Evolutionary conservation across 805 yeast species (phyloP).

Genomic region (Teunomyces tritomae): DNA sequence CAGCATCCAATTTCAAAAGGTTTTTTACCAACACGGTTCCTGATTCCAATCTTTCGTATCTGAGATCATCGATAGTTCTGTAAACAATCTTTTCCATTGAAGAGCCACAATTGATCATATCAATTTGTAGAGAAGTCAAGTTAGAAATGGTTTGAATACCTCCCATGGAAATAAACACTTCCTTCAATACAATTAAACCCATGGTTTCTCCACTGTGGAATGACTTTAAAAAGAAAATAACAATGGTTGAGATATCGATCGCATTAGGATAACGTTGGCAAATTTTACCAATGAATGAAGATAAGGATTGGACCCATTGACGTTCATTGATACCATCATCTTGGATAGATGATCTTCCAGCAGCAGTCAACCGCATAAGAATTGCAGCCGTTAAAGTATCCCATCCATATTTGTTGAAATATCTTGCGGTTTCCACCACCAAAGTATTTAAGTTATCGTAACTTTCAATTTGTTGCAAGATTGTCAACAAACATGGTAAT

Average conservation of each 20-base stretch:
- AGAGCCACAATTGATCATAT: conserved; percentile 61
- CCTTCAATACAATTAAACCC: conserved; percentile 63
- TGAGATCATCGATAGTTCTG: conserved; percentile 54
- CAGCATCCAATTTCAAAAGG: conserved; percentile 41
- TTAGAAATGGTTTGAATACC: conserved; percentile 74
- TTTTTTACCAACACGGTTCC: conserved; percentile 50
- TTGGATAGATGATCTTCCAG: conserved; percentile 67
- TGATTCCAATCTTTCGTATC: conserved; percentile 47
- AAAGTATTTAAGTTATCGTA: conserved; percentile 82
- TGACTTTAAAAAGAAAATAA: conserved; percentile 59
- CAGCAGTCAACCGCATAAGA: conserved; percentile 60
- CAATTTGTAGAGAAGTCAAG: conserved; percentile 62
- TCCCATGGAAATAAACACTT: conserved; percentile 68
- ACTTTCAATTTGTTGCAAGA: conserved; percentile 82
- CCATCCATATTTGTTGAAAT: conserved; percentile 77
- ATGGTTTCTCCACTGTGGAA: conserved; percentile 58
- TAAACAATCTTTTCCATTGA: conserved; percentile 56
- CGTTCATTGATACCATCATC: conserved; percentile 76
- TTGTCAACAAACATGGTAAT: conserved; percentile 65
- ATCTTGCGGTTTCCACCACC: conserved; percentile 74
- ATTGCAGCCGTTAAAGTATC: conserved; percentile 77
- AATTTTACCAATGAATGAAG: conserved; percentile 74
- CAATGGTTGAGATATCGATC: conserved; percentile 62
- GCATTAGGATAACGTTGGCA: conserved; percentile 49
- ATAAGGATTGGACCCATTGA: conserved; percentile 82